These are phyloP conservation scores for Ettlia oleoabundans DNA, from an alignment of 139 green algal species.

Conservation along the genomic window DNA sequence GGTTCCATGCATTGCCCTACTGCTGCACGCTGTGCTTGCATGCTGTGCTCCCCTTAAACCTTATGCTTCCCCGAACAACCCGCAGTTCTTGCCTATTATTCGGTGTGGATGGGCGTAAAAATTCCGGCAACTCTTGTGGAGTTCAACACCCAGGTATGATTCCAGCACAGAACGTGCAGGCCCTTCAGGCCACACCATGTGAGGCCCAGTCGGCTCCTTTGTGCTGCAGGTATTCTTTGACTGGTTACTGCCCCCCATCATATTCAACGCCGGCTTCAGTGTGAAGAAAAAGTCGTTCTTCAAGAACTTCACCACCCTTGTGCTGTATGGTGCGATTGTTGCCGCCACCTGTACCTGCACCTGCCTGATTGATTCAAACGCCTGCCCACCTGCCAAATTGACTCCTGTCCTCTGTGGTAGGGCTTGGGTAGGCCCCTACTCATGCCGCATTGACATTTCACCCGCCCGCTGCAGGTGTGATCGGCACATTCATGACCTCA, in stretches of 20 bases:
- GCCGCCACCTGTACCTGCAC: too few relatives aligned
- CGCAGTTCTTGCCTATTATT: too few relatives aligned
- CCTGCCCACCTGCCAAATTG: too few relatives aligned
- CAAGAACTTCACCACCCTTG: conserved; percentile 75
- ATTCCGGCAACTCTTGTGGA: conserved; percentile 57
- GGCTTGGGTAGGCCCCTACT: too few relatives aligned
- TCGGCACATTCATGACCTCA: conserved; percentile 55
- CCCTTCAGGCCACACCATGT: too few relatives aligned
- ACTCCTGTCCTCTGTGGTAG: neutral
- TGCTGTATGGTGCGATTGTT: neutral
- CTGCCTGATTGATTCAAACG: too few relatives aligned
- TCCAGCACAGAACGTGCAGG: neutral
- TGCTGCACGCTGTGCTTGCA: conserved; percentile 42
- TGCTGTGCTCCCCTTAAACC: conserved; percentile 57
- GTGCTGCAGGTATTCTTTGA: conserved; percentile 53
- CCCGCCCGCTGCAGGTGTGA: too few relatives aligned
- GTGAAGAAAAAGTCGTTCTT: conserved; percentile 79
- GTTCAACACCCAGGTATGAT: conserved; percentile 26
- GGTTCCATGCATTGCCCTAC: too few relatives aligned
- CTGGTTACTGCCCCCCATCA: conserved; percentile 82
- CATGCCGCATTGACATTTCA: too few relatives aligned
- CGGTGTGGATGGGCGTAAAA: too few relatives aligned
- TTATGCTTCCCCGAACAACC: too few relatives aligned
- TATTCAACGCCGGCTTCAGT: conserved; percentile 82
- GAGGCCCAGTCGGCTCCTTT: too few relatives aligned